These are phyloP conservation scores for Yamadazyma conglobata DNA, from an alignment of 1,139 yeast species.

Conservation along the genomic window DNA sequence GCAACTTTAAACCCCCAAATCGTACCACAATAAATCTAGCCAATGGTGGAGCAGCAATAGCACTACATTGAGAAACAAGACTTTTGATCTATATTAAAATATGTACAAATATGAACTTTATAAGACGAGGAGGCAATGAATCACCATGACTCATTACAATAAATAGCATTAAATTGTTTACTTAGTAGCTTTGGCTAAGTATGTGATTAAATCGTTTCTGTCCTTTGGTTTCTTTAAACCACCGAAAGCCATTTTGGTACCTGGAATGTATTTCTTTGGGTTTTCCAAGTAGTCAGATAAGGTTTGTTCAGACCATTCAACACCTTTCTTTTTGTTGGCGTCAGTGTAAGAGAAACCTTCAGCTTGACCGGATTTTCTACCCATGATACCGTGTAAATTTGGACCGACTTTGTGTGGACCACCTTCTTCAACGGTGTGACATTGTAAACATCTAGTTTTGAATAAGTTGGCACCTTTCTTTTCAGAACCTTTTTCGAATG, in stretches of 20 bases:
- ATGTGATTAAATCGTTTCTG: slow-evolving; percentile 93
- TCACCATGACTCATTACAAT: no score
- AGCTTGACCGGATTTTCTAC: slow-evolving; percentile 90
- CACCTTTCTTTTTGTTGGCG: slow-evolving; percentile 97
- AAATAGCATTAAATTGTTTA: no score
- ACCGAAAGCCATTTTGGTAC: slow-evolving; percentile 99
- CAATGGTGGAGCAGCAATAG: neutral
- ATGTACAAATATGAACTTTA: slow-evolving; percentile 7
- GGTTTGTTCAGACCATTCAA: slow-evolving; percentile 80
- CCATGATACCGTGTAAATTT: slow-evolving; percentile 90
- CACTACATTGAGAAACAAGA: slow-evolving; percentile 1
- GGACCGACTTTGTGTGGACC: slow-evolving; percentile 99
- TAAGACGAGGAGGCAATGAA: no score
- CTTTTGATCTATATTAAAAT: slow-evolving; percentile 6
- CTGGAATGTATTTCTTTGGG: slow-evolving; percentile 99
- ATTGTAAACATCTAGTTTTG: slow-evolving; percentile 98
- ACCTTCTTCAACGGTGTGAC: slow-evolving; percentile 95
- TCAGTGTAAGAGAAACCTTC: slow-evolving; percentile 95
- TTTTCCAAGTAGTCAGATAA: slow-evolving; percentile 95
- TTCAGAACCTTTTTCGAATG: slow-evolving; percentile 73
- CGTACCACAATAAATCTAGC: no score
- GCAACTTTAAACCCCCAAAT: no score
- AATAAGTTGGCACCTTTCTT: slow-evolving; percentile 98
- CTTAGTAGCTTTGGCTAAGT: slow-evolving; percentile 77
- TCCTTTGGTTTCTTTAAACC: slow-evolving; percentile 99